A percentile compares a stretch with the other conserved stretches of the same genome.
Conservation (phyloP, 352 stramenopile genomes). For the Phytophthora pisi region DNA sequence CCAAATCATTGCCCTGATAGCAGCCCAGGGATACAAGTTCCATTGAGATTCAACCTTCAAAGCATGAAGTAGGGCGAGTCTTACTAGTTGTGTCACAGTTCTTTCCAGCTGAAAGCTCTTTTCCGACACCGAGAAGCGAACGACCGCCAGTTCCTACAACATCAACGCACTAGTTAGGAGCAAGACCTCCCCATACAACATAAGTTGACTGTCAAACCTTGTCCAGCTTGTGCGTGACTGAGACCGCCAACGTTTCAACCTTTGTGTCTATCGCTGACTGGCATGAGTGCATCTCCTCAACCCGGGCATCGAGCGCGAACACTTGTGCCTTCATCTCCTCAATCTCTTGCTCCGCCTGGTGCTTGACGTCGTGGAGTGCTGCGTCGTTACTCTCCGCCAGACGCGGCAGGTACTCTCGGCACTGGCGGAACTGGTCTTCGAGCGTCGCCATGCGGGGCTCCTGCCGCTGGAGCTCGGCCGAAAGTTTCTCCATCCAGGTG, state of each 20-base stretch:
- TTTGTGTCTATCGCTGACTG: conserved; percentile 42
- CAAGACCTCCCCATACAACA: neutral
- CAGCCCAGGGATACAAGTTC: neutral
- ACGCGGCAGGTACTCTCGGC: conserved; percentile 47
- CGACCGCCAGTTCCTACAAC: conserved; percentile 57
- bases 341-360: conserved; percentile 40
- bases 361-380: conserved; percentile 33
- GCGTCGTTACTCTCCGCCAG: conserved; percentile 34
- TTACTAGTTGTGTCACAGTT: conserved; percentile 50
- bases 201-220: conserved; percentile 32
- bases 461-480: conserved; percentile 46
- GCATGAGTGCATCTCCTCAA: conserved; percentile 45
- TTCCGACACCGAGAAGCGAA: conserved; percentile 61
- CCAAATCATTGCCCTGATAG: conserved; percentile 37
- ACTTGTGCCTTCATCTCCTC: conserved; percentile 61
- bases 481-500: conserved; percentile 75
- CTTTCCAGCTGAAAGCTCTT: conserved; percentile 58
- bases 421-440: conserved; percentile 50
- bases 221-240: conserved; percentile 48
- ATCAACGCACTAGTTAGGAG: neutral
- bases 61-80: neutral
- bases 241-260: conserved; percentile 46
- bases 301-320: conserved; percentile 46
- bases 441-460: conserved; percentile 37
- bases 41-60: neutral